phyloP scores from a whole-genome alignment of 2,329 filamentous ascomycete genomes.

The Neonectria coccinea region DNA sequence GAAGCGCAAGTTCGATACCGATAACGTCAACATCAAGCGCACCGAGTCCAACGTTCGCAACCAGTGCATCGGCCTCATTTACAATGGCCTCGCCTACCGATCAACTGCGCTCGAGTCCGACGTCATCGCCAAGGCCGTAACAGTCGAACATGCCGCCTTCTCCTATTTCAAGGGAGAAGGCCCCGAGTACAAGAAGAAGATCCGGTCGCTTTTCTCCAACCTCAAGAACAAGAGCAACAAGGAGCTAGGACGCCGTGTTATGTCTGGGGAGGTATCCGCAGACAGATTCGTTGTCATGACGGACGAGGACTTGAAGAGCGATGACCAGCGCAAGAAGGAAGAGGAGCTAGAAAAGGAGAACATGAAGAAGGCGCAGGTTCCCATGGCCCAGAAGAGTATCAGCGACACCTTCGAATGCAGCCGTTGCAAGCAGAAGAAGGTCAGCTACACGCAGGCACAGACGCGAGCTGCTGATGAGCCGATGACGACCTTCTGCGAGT shows the following conservation, averaged over 20 bases:
- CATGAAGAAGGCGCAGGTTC: slow-evolving; percentile 96
- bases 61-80: slow-evolving; percentile 89
- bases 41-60: slow-evolving; percentile 82
- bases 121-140: slow-evolving; percentile 80
- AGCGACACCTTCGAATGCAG: slow-evolving; percentile 88
- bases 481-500: slow-evolving; percentile 82
- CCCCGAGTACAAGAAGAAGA: slow-evolving; percentile 84
- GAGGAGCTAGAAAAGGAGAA: slow-evolving; percentile 86
- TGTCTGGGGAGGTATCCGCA: slow-evolving; percentile 78
- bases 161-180: slow-evolving; percentile 76
- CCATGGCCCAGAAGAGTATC: slow-evolving; percentile 90
- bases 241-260: slow-evolving; percentile 79
- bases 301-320: slow-evolving; percentile 90
- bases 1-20: slow-evolving; percentile 84
- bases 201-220: slow-evolving; percentile 93
- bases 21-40: slow-evolving; percentile 81
- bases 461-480: slow-evolving; percentile 96
- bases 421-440: slow-evolving; percentile 92
- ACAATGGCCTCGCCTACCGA: slow-evolving; percentile 84
- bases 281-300: slow-evolving; percentile 86
- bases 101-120: slow-evolving; percentile 77
- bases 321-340: slow-evolving; percentile 82
- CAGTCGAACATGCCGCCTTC: slow-evolving; percentile 85
- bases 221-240: slow-evolving; percentile 92
- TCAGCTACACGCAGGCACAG: slow-evolving; percentile 96